Evolutionary conservation across 164 flowering plant genomes (phyloP), one percentile per base, ranked within the genome.

Genomic region (Chimonanthus salicifolius): DNA sequence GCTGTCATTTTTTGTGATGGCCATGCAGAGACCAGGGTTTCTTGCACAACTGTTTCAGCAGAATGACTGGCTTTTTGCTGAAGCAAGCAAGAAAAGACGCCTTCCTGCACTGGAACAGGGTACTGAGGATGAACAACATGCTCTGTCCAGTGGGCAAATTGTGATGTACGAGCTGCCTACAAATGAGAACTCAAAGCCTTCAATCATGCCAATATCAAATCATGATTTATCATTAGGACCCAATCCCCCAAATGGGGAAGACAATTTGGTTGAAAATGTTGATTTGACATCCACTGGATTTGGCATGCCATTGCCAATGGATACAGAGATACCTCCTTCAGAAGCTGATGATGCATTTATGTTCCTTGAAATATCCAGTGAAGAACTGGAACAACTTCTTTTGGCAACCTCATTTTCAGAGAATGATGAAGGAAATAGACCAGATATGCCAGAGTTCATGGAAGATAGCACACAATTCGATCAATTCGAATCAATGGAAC

Each of bases 1-100:
- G 90, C 84, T 93, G 90, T 85, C 69, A 21, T 93, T 93, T 88
- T 82, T 91, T 77, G 98, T 91, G 11, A 86, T 82, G 79, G 91
- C 89, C 70, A 80, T 91, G 75, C 80, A 78, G 69, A 91, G 84
- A 76, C 97, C 98, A 0, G 70, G 54, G 47, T 86, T 91, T 73
- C 48, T 89, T 11, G 90, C 88, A 73, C 86, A 89, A 49, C 76
- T 93, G 49, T 72, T 85, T 60, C 87, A 84, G 43, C 85, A 85
- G 46, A 90, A 88, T 62, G 88, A 83, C 70, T 84, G 85, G 78
- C 88, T 82, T 65, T 71, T 92, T 7, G 87, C 80, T 58, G 87
- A 83, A 50, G 86, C 79, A 6, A 81, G 87, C 46, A 89, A 85
- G 73, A 91, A 87, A 78, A 82, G 94, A 63, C 75, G 60, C 4